Evolutionary conservation across 306 rosid species (phyloP), one percentile per base, ranked within the genome.

Genomic region (Prunus davidiana): DNA sequence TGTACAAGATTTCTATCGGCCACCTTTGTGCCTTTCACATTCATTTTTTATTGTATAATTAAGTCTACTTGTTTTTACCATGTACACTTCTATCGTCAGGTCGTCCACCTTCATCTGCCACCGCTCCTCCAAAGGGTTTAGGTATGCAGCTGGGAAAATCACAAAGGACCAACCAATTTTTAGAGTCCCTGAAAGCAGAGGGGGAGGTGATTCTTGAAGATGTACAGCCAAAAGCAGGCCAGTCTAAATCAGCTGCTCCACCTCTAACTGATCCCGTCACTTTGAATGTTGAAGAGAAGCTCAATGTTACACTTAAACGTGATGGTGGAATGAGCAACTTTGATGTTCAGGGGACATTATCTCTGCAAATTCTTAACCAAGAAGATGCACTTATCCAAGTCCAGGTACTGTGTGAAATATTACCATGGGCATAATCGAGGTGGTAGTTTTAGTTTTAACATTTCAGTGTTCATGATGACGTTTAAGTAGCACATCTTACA

Each of bases 181-280:
- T 95, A 80, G 99, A 92, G 85, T 95, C 99, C 74, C 18, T 95
- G 83, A 92, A 95, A 85, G 96, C 97, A 38, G 98, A 95, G 83
- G 99, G 99, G 34, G 99, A 95, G 86, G 97, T 90, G 79, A 89
- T 95, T 82, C 82, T 87, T 69, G 98, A 92, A 86, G 97, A 92
- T 82, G 90, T 92, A 70, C 97, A 89, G 74, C 98, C 96, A 72
- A 95, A 78, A 82, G 81, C 74, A 51, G 84, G 91, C 74, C 92
- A 69, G 61, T 88, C 97, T 41, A 89, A 83, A 63, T 46, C 93
- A 77, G 85, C 88, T 80, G 97, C 89, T 74, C 87, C 90, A 32
- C 91, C 93, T 52, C 93, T 54, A 71, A 95, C 96, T 50, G 97
- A 95, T 89, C 99, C 99, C 3, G 73, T 90, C 82, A 92, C 99